Evolutionary conservation across 371 early-diverging fungal species (phyloP), one percentile per base, ranked within the genome.

Genomic region (Nematocida ausubeli): DNA sequence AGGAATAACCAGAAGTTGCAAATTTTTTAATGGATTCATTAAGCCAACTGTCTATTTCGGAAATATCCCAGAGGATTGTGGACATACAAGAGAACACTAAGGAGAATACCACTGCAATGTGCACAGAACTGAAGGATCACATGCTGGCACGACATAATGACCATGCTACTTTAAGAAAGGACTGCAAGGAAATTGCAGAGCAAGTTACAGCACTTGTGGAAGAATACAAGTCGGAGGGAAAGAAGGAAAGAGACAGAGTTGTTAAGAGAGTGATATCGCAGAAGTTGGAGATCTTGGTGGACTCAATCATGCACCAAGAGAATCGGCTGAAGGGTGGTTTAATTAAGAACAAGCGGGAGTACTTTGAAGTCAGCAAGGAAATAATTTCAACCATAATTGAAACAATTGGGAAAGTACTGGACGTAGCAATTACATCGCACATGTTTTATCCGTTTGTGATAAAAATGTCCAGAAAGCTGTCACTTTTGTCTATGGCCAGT

Each of bases 21-120:
- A 71, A 71, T 26, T 62, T 71, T 71, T 71, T 71, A 47, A 58
- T 71, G 71, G 28, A 16, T 26, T 14, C 40, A 26, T 32, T 47
- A 39, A 44, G 34, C 2, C 12, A 60, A 24, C 35, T 60, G 32
- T 30, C 35, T 32, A 32, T 64, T 19, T 40, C 49, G 28, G 65
- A 64, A 47, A 64, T 47, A 64, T 16, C 32, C 16, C 70, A 69
- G 70, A 40, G 35, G 51, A 69, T 69, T 28, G 70, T 56, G 9
- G 70, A 69, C 22, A 16, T 69, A 39, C 54, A 69, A 28, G 50
- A 47, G 55, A 39, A 19, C n/a, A 26, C 9, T 2, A 56, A 32
- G 37, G 49, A 37, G 4, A 35, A 39, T 9, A 30, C 22, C 4
- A 12, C 55, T 19, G 28, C 0, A n/a, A 9, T 42, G 22, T 14